phyloP scores from a whole-genome alignment of 768 basidiomycete species.

The Pulveroboletus ravenelii region DNA sequence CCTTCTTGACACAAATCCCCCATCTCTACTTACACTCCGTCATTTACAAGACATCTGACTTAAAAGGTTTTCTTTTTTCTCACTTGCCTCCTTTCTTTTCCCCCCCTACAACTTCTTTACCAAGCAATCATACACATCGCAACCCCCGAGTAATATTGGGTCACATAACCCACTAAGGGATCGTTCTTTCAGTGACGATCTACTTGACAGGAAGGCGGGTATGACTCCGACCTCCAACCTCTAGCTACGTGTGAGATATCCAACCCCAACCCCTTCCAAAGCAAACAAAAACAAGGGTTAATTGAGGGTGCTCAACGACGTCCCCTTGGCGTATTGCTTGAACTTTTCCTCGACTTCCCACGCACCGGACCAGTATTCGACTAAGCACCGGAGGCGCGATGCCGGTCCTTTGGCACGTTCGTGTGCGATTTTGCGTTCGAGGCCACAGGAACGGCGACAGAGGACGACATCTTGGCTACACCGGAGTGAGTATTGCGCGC shows the following conservation, averaged over 20 bases:
- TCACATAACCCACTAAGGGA: not conserved
- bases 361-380: constrained; percentile 87
- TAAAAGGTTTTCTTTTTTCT: not conserved
- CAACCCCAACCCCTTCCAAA: not conserved
- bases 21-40: not conserved
- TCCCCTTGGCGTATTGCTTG: constrained; percentile 12
- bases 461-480: constrained; percentile 76
- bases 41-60: constrained; percentile 20
- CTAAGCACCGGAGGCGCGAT: constrained; percentile 62
- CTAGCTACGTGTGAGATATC: not conserved
- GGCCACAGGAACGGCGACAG: constrained; percentile 72
- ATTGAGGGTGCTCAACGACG: constrained; percentile 2
- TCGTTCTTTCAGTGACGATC: not conserved
- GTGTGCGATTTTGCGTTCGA: constrained; percentile 71
- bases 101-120: not conserved
- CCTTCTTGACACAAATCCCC: not conserved
- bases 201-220: not conserved
- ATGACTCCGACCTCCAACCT: not conserved
- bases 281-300: not conserved
- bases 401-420: constrained; percentile 47
- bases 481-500: not conserved
- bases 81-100: not conserved
- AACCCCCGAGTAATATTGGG: not conserved
- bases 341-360: constrained; percentile 96
- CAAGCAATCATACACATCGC: constrained; percentile 1